Conservation (phyloP, 192 early-diverging fungal genomes). For the Coemansia reversa region DNA sequence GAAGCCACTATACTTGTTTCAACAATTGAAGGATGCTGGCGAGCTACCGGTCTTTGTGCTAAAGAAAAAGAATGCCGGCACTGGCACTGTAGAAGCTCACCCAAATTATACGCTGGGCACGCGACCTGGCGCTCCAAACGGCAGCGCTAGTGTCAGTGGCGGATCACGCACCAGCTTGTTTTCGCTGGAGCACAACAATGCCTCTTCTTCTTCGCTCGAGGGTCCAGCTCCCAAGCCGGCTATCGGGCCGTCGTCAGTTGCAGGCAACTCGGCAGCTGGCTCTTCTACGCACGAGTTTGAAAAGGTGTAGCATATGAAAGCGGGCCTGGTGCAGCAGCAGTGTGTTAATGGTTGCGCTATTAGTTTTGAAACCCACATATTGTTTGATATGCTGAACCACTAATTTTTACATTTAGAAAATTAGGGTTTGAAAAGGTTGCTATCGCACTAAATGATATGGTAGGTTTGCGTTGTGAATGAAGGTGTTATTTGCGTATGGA, state of each 20-base stretch:
- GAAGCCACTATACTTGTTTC: conserved; percentile 64
- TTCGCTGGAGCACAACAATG: conserved; percentile 43
- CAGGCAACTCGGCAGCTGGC: conserved; percentile 17
- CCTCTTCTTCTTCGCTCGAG: conserved; percentile 50
- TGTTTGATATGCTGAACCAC: too few species aligned
- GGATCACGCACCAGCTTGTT: conserved; percentile 46
- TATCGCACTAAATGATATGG: too few species aligned
- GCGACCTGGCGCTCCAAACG: conserved; percentile 5
- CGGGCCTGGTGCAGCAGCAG: neutral
- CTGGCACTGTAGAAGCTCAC: neutral
- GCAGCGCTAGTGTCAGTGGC: conserved; percentile 17
- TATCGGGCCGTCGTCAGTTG: conserved; percentile 10
- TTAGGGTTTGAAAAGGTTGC: too few species aligned
- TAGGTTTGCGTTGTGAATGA: too few species aligned
- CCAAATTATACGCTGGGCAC: neutral
- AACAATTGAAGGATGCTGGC: conserved; percentile 70
- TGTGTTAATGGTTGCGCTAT: neutral
- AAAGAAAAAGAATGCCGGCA: conserved; percentile 55
- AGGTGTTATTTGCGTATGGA: too few species aligned
- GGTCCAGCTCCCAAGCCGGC: conserved; percentile 19
- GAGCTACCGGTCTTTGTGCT: conserved; percentile 73
- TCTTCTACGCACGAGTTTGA: conserved; percentile 37
- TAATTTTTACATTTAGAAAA: too few species aligned
- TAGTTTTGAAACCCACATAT: neutral
- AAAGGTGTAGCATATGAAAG: conserved; percentile 17